Base-by-base conservation (phyloP, 2,329 filamentous ascomycete genomes). In the Microcyclosporella mali region DNA sequence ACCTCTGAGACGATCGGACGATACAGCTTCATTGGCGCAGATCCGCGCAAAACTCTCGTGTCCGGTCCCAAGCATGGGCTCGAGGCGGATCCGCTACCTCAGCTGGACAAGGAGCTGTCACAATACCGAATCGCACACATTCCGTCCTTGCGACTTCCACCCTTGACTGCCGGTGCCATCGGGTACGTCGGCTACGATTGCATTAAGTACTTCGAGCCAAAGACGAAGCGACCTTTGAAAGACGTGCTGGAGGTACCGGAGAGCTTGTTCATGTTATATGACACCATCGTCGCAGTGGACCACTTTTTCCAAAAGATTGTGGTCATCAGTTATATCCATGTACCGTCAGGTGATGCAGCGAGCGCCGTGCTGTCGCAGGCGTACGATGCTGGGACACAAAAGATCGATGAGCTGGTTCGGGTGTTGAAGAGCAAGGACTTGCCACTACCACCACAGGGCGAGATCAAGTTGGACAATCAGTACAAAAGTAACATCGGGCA, bases 161-260 rank as follows among this genome's bases (percentile, higher is more conserved):
- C 87, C 18, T 72, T 98, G 69, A 87, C 86, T 0, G 92, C 89
- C 31, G 92, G 92, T 37, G 92, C 89, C 10, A 88, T 98, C 58
- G 92, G 92, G 46, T 98, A 97, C 65, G 88, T 97, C 4, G 89
- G 89, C 40, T 98, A 98, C 62, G 92, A 98, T 64, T 98, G 92
- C 66, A 87, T 98, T 58, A 82, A 84, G 61, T 97, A 97, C 69
- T 98, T 98, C 56, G 92, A 98, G 73, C 92, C 92, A 49, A 94
- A 89, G 75, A 97, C 92, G n/a, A 79, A 88, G 37, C 80, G 87
- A 33, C 45, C 51, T 2, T 80, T 95, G 73, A 84, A 92, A 66
- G 92, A 98, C 66, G 77, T 94, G 21, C 75, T 97, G 16, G 71
- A 84, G 47, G 86, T 97, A 32, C 92, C 92, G 0, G 92, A 98